Evolutionary conservation across 768 basidiomycete species (phyloP).

Genomic region (Tricholoma sp.): DNA sequence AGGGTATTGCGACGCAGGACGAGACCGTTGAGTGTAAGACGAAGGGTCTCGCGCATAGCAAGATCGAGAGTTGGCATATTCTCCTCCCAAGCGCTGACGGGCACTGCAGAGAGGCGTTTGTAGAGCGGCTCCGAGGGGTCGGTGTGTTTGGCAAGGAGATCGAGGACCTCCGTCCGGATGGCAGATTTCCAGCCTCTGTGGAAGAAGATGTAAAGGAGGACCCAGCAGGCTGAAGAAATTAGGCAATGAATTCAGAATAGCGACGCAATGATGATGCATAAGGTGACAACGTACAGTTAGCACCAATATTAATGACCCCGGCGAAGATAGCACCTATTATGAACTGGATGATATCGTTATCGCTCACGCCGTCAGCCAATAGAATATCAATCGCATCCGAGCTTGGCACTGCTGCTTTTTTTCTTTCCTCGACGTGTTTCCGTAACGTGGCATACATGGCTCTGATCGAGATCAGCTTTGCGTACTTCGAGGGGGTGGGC

Average conservation of each 20-base stretch:
- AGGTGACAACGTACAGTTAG: conserved; percentile 21
- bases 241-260: neutral
- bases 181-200: conserved; percentile 29
- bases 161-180: conserved; percentile 22
- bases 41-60: conserved; percentile 32
- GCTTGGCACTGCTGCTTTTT: conserved; percentile 18
- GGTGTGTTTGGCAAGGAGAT: conserved; percentile 22
- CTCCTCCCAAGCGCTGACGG: conserved; percentile 33
- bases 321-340: conserved; percentile 32
- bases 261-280: neutral
- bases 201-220: conserved; percentile 26
- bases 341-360: conserved; percentile 25
- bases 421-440: conserved; percentile 23
- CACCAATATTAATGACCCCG: conserved; percentile 31
- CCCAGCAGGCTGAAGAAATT: conserved; percentile 29
- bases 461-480: conserved; percentile 24
- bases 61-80: conserved; percentile 31
- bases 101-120: conserved; percentile 28
- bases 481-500: conserved; percentile 24
- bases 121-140: conserved; percentile 25
- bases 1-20: conserved; percentile 29
- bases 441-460: conserved; percentile 23
- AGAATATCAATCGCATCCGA: conserved; percentile 32
- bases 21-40: conserved; percentile 23
- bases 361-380: conserved; percentile 23